Conservation (phyloP, 2,329 filamentous ascomycete genomes). For the Nannizziopsis barbatae region DNA sequence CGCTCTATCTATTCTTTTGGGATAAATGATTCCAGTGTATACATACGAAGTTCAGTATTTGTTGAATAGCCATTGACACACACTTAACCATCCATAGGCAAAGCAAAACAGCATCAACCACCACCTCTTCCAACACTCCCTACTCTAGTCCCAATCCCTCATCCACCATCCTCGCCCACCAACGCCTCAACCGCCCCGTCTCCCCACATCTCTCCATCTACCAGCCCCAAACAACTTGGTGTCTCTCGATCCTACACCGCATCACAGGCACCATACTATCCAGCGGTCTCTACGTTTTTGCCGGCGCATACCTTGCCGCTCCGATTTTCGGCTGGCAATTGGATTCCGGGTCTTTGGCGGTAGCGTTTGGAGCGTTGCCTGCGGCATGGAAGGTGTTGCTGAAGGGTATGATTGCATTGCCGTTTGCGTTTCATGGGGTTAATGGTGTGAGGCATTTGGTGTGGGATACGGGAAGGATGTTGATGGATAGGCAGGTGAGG, state of each 20-base stretch:
- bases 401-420: conserved; percentile 49
- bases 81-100: too few species aligned
- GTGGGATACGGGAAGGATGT: conserved; percentile 53
- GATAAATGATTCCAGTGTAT: too few species aligned
- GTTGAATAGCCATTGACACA: too few species aligned
- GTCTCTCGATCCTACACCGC: conserved; percentile 62
- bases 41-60: too few species aligned
- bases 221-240: conserved; percentile 74
- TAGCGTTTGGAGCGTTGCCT: conserved; percentile 52
- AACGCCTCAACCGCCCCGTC: too few species aligned
- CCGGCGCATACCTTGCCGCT: conserved; percentile 65
- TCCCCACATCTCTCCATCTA: conserved; percentile 79
- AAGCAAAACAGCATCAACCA: too few species aligned
- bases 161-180: too few species aligned
- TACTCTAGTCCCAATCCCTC: too few species aligned
- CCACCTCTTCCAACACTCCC: too few species aligned
- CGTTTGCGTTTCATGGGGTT: conserved; percentile 56
- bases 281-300: conserved; percentile 66
- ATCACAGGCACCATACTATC: conserved; percentile 65
- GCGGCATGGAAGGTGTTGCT: conserved; percentile 47
- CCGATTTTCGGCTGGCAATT: conserved; percentile 62
- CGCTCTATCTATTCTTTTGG: too few species aligned
- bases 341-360: conserved; percentile 51
- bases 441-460: conserved; percentile 59
- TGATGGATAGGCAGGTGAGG: conserved; percentile 54